A percentile compares a stretch with the other conserved stretches of the same genome.
phyloP scores from a whole-genome alignment of 1,284 basidiomycete genomes.

The Fomitopsis palustris region DNA sequence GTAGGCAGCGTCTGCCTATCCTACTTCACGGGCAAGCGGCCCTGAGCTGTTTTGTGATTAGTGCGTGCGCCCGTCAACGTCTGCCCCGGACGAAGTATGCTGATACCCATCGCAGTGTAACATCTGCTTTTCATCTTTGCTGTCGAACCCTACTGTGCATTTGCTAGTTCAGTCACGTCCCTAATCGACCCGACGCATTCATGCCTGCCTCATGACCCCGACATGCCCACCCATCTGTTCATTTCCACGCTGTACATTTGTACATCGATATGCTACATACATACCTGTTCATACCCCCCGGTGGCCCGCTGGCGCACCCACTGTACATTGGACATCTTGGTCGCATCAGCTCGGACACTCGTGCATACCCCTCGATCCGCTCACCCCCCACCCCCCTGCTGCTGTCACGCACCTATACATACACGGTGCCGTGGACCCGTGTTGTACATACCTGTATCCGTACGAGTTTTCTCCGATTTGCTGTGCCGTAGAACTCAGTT shows the following conservation, averaged over 20 bases:
- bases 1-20: constrained; percentile 75
- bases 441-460: constrained; percentile 4
- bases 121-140: not conserved
- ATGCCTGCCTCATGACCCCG: not conserved
- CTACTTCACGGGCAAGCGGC: constrained; percentile 65
- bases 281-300: not conserved
- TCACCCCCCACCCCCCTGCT: not conserved
- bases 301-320: not conserved
- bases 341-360: not conserved
- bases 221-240: not conserved
- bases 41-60: constrained; percentile 30
- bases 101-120: not conserved
- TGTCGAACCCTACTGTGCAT: not conserved
- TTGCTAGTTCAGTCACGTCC: not conserved
- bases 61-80: not conserved
- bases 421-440: not conserved
- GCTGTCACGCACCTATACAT: not conserved
- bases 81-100: not conserved
- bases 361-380: constrained; percentile 1
- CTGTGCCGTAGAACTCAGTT: not conserved
- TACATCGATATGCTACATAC: constrained; percentile 1
- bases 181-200: not conserved
- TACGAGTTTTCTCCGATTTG: constrained; percentile 1
- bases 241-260: not conserved
- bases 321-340: constrained; percentile 1